These are phyloP conservation scores for Xylaria intraflava DNA, from an alignment of 495 filamentous ascomycete genomes.

Conservation along the genomic window DNA sequence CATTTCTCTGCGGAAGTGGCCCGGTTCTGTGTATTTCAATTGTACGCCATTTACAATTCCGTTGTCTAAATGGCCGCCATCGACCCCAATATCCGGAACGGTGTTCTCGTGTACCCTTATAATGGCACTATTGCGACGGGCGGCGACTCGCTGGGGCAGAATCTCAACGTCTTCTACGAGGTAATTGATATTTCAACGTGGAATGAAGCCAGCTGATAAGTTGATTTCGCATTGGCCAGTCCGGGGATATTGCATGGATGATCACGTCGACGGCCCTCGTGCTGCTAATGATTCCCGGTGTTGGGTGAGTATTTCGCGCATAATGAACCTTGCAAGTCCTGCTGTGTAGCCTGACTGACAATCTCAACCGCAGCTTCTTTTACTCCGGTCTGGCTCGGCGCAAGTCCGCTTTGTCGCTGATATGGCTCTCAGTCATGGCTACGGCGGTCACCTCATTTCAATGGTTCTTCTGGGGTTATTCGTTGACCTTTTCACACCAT, in stretches of 20 bases:
- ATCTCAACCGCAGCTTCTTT: slow-evolving; percentile 61
- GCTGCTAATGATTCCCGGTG: slow-evolving; percentile 95
- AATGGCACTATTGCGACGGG: slow-evolving; percentile 60
- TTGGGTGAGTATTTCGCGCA: slow-evolving; percentile 47
- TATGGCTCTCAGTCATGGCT: slow-evolving; percentile 98
- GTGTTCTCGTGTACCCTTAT: slow-evolving; percentile 49
- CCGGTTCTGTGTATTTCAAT: not conserved
- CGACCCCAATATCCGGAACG: slow-evolving; percentile 41
- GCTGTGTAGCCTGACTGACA: slow-evolving; percentile 10
- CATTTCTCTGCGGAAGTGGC: not conserved
- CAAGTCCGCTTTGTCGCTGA: slow-evolving; percentile 89
- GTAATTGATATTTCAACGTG: slow-evolving; percentile 34
- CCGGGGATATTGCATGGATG: slow-evolving; percentile 90
- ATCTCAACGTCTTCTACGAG: slow-evolving; percentile 80
- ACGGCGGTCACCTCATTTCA: slow-evolving; percentile 86
- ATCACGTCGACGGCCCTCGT: slow-evolving; percentile 83
- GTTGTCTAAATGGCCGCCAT: slow-evolving; percentile 29
- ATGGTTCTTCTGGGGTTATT: slow-evolving; percentile 99
- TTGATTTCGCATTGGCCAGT: slow-evolving; percentile 35
- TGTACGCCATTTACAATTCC: slow-evolving; percentile 4
- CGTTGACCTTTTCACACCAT: slow-evolving; percentile 81
- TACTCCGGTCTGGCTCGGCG: slow-evolving; percentile 96
- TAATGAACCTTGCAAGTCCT: slow-evolving; percentile 12
- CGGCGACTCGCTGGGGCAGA: slow-evolving; percentile 63
- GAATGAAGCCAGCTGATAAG: not conserved